Evolutionary conservation across 78 protist species (phyloP).

Genomic region (Capsaspora owczarzaki): DNA sequence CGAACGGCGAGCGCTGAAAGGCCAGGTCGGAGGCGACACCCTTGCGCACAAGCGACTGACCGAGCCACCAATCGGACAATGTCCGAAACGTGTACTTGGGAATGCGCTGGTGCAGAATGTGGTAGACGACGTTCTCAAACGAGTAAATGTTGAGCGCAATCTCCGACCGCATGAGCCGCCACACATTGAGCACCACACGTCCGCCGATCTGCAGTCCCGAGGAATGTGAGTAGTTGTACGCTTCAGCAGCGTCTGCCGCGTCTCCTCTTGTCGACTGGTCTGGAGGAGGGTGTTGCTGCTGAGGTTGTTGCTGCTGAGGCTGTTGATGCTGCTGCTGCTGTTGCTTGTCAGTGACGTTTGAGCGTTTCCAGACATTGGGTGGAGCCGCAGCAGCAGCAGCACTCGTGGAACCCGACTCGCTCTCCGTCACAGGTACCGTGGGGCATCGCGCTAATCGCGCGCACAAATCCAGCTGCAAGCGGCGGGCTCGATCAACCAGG

Average conservation of each 20-base stretch:
- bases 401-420: not conserved
- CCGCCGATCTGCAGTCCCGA: constrained; percentile 61
- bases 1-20: too few relatives aligned
- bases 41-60: too few relatives aligned
- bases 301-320: too few relatives aligned
- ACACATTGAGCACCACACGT: constrained; percentile 68
- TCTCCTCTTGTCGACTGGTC: not conserved
- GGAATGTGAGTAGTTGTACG: not conserved
- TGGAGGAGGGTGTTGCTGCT: too few relatives aligned
- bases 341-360: not conserved
- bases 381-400: too few relatives aligned
- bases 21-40: too few relatives aligned
- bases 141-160: constrained; percentile 49
- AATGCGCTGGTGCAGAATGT: constrained; percentile 33
- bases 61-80: not conserved
- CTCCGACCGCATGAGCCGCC: constrained; percentile 76
- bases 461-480: not conserved
- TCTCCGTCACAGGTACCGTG: too few relatives aligned
- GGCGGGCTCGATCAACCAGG: constrained; percentile 54
- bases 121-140: constrained; percentile 31
- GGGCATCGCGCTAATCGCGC: not conserved
- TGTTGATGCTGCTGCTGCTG: too few relatives aligned
- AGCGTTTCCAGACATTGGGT: too few relatives aligned
- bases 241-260: too few relatives aligned
- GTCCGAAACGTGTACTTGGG: not conserved